Base-by-base conservation (phyloP, 1,284 basidiomycete species). In the Cystobasidium pallidum region DNA sequence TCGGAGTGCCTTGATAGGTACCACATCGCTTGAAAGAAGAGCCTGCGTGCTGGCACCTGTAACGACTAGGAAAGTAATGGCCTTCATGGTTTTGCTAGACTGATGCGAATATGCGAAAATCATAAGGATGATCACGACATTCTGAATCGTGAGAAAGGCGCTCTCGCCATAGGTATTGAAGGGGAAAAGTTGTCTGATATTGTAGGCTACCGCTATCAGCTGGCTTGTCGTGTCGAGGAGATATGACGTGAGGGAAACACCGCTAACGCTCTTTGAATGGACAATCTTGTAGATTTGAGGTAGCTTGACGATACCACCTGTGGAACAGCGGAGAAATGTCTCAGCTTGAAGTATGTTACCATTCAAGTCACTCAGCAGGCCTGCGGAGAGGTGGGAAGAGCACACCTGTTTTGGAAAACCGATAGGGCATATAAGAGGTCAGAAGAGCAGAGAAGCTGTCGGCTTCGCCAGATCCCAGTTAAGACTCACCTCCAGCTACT, bases 111-210 rank as follows among this genome's bases (percentile, higher is more conserved):
- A 89, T 80, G 84, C 83, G 52, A 91, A 84, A 80, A 94, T 92
- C 78, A 92, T 87, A 76, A 91, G 83, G 43, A 78, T 76, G 73
- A 81, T 81, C 66, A 80, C 64, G 74, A 79, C 78, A 74, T 81
- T 77, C 34, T 76, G 76, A 55, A 91, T 78, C 28, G 90, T 88
- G 66, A 95, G 85, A 85, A 94, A 94, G 74, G 91, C 80, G 83
- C 93, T 94, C 81, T 95, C 92, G 78, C 94, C 94, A 76, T 96
- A 98, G 0, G 94, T 96, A 43, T 91, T 92, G 84, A 96, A 94
- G 0, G 94, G 92, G 80, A 94, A 94, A 26, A 84, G 81, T 79
- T 90, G 89, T 47, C 92, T 85, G 75, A 87, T 88, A 2, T 92
- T 89, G 82, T 97, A 98, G 41, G 79, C 81, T 26, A 80, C 78